These are phyloP conservation scores for Metschnikowia drakensbergensis DNA, from an alignment of 805 yeast species.

Conservation along the genomic window DNA sequence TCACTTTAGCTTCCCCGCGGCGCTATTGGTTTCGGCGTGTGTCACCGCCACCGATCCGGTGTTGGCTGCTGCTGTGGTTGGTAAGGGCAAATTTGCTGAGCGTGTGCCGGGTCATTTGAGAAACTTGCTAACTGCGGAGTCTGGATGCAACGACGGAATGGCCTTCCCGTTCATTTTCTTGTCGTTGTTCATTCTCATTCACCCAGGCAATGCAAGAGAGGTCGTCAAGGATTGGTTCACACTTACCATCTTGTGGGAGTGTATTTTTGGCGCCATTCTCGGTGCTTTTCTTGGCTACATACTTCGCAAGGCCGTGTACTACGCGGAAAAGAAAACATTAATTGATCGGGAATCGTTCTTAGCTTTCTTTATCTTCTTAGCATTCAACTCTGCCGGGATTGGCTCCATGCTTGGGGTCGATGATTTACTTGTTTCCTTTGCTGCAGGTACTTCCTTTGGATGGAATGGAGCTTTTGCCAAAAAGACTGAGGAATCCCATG, in stretches of 20 bases:
- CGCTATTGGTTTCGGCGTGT: constrained; percentile 76
- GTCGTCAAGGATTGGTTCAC: constrained; percentile 80
- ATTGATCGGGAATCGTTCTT: constrained; percentile 88
- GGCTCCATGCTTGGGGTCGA: constrained; percentile 87
- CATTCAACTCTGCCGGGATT: constrained; percentile 82
- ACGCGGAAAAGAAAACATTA: constrained; percentile 62
- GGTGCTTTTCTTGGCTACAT: constrained; percentile 71
- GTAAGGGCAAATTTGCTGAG: constrained; percentile 87
- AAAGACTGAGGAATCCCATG: constrained; percentile 79
- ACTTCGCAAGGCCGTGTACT: constrained; percentile 67
- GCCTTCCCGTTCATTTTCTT: constrained; percentile 85
- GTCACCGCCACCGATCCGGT: constrained; percentile 96
- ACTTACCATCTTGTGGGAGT: constrained; percentile 74
- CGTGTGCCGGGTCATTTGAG: constrained; percentile 92
- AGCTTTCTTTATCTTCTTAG: constrained; percentile 76
- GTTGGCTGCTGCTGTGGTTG: constrained; percentile 91
- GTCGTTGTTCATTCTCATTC: constrained; percentile 63
- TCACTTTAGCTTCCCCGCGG: constrained; percentile 63
- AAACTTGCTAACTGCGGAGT: constrained; percentile 77
- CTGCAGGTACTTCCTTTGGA: constrained; percentile 90
- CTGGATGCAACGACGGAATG: constrained; percentile 94
- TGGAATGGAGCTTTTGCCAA: constrained; percentile 91
- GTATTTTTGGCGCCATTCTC: constrained; percentile 70
- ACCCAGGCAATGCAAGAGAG: constrained; percentile 59
- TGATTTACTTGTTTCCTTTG: constrained; percentile 82